Base-by-base conservation (phyloP, 2,329 filamentous ascomycete species). In the Aureobasidium sp. region DNA sequence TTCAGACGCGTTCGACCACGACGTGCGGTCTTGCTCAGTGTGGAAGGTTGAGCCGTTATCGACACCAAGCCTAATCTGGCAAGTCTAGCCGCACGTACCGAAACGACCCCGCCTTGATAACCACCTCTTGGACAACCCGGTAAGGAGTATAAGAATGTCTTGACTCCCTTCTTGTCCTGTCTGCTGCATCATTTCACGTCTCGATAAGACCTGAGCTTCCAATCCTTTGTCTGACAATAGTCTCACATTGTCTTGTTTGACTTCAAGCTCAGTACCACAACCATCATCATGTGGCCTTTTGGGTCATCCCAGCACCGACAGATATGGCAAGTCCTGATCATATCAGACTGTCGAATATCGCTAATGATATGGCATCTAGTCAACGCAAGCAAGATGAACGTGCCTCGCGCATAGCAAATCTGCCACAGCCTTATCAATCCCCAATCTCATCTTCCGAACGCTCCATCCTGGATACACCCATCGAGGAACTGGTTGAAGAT, bases 331-430 rank as follows among this genome's bases (percentile, higher is more conserved):
- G 57, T 52, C 3, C 3, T 14, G 0, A 7, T 24, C 9, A 33
- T 14, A 6, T 2, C 19, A 2, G n/a, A 5, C 4, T 31, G 2
- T 11, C 0, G 8, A 14, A 33, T 11, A 15, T n/a, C 3, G 3
- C 19, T 50, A 19, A 60, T 9, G 14, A 9, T 2, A 22, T 17
- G 17, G 1, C 14, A 9, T 31, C 54, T 70, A 96, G 91, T 77
- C 81, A 85, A 68, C 82, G 84, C 73, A 97, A 97, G 78, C 89
- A 94, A 76, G 76, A 84, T 64, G 85, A 96, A 73, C 87, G 93
- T 44, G 78, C 81, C 17, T 77, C 81, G 54, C 85, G 89, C 58
- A 89, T 97, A 67, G 79, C 81, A 39, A 81, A 81, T 6, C 82
- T 97, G 7, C 81, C 84, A 0, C 74, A 81, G 1, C 72, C 77